Percentiles rank a stretch among this genome's conserved stretches.
These are phyloP conservation scores for Plectosphaerella cucumerina DNA, from an alignment of 2,329 filamentous ascomycete genomes.

Conservation along the genomic window DNA sequence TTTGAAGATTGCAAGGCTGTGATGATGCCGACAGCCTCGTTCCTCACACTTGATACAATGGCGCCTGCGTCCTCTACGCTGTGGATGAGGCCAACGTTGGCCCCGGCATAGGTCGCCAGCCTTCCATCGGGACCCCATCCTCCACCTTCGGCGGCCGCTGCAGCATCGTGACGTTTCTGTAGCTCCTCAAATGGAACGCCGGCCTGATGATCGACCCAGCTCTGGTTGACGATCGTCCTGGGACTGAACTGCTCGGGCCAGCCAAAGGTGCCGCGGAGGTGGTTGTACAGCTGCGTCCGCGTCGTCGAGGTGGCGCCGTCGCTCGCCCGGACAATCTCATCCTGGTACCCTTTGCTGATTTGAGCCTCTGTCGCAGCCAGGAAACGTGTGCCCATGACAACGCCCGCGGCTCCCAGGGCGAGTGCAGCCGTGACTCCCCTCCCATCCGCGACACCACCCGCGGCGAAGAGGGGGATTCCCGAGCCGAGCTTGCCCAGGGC, in stretches of 20 bases:
- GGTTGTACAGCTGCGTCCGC: constrained; percentile 39
- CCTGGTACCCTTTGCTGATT: constrained; percentile 33
- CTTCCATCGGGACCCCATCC: constrained; percentile 44
- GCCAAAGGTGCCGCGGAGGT: constrained; percentile 34
- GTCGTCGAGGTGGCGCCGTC: constrained; percentile 34
- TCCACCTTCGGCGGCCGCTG: constrained; percentile 31
- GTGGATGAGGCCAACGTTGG: constrained; percentile 38
- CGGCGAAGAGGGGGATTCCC: constrained; percentile 42
- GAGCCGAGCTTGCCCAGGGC: constrained; percentile 21
- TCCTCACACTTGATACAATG: constrained; percentile 29
- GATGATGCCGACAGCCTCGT: constrained; percentile 17
- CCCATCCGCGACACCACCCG: constrained; percentile 49
- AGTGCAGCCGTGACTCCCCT: constrained; percentile 45
- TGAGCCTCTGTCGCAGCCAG: constrained; percentile 43
- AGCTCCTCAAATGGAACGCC: constrained; percentile 39
- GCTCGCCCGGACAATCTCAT: constrained; percentile 33
- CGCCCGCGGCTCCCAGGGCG: constrained; percentile 46
- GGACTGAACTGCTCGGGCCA: constrained; percentile 39
- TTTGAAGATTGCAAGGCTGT: no score
- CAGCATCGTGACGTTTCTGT: constrained; percentile 35
- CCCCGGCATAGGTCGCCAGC: constrained; percentile 46
- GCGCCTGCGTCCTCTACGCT: constrained; percentile 30
- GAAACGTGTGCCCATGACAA: constrained; percentile 61
- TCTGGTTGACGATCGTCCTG: constrained; percentile 32
- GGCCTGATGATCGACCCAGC: constrained; percentile 27